These are phyloP conservation scores for Sporisorium reilianum DNA, from an alignment of 1,284 basidiomycete genomes.

Conservation along the genomic window DNA sequence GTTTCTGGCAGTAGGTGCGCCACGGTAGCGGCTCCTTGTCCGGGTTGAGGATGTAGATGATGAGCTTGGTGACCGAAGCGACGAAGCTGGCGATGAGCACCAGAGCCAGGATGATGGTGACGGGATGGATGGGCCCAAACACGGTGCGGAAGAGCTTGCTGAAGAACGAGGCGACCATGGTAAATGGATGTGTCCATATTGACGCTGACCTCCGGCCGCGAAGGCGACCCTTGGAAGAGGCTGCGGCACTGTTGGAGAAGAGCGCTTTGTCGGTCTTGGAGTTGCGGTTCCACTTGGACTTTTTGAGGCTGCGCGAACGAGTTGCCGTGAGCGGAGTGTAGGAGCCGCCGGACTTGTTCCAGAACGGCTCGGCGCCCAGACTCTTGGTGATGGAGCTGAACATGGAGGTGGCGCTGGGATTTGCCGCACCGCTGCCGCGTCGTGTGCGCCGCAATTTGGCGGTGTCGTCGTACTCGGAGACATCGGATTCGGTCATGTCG, in stretches of 20 bases:
- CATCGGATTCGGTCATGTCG: conserved; percentile 56
- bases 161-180: conserved; percentile 38
- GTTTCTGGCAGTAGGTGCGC: conserved; percentile 86
- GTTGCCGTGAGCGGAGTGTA: conserved; percentile 24
- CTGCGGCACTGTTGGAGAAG: conserved; percentile 25
- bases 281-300: conserved; percentile 44
- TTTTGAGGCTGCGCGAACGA: conserved; percentile 40
- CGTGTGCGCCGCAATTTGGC: conserved; percentile 31
- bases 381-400: conserved; percentile 45
- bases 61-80: conserved; percentile 64
- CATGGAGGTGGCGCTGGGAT: conserved; percentile 21
- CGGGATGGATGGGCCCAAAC: conserved; percentile 55
- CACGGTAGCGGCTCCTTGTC: conserved; percentile 95
- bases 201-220: conserved; percentile 24
- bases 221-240: conserved; percentile 25
- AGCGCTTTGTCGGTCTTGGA: conserved; percentile 41
- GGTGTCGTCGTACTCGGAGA: conserved; percentile 53
- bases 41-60: conserved; percentile 92
- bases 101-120: conserved; percentile 55
- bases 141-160: conserved; percentile 48
- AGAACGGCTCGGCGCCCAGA: conserved; percentile 36
- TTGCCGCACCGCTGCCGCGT: conserved; percentile 25
- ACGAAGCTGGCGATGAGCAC: conserved; percentile 58
- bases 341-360: conserved; percentile 34
- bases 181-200: conserved; percentile 38